Evolutionary conservation across 2,329 filamentous ascomycete species (phyloP).

Genomic region (Penicillium sp.): DNA sequence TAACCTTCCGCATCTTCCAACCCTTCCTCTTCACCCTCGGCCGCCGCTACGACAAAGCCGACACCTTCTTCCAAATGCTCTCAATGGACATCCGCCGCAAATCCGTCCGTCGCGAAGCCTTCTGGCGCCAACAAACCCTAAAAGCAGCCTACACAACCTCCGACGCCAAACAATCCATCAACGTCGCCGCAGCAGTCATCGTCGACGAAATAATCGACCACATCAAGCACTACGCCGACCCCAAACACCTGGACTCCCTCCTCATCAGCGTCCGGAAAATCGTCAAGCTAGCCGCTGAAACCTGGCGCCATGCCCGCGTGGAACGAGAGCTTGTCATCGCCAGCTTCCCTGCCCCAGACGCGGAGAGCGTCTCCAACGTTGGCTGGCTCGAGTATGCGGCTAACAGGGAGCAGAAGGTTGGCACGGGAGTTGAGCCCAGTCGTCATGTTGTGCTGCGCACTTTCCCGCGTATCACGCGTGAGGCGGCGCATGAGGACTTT

Average conservation of each 20-base stretch:
- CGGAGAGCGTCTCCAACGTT: conserved; percentile 35
- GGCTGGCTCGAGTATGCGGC: conserved; percentile 38
- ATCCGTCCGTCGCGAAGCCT: conserved; percentile 54
- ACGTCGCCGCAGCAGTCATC: conserved; percentile 53
- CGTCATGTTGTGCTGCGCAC: conserved; percentile 49
- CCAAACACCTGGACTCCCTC: conserved; percentile 50
- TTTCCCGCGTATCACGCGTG: conserved; percentile 53
- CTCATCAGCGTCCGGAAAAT: conserved; percentile 51
- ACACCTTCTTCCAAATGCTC: conserved; percentile 53
- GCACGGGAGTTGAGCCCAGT: conserved; percentile 22
- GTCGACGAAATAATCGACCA: conserved; percentile 56
- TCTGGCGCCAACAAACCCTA: conserved; percentile 57
- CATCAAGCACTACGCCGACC: conserved; percentile 53
- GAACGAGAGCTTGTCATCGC: conserved; percentile 55
- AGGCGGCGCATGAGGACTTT: conserved; percentile 49
- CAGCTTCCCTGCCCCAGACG: conserved; percentile 45
- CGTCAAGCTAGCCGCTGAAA: conserved; percentile 57
- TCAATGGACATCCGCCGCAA: conserved; percentile 56
- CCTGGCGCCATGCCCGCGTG: conserved; percentile 56
- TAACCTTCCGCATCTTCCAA: conserved; percentile 55
- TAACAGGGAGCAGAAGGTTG: conserved; percentile 17
- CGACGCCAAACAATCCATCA: conserved; percentile 55
- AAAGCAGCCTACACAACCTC: conserved; percentile 56
- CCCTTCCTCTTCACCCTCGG: conserved; percentile 57
- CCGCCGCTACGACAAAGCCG: conserved; percentile 53